Base-by-base conservation (phyloP, 2,329 filamentous ascomycete genomes). In the Macrophomina tecta region DNA sequence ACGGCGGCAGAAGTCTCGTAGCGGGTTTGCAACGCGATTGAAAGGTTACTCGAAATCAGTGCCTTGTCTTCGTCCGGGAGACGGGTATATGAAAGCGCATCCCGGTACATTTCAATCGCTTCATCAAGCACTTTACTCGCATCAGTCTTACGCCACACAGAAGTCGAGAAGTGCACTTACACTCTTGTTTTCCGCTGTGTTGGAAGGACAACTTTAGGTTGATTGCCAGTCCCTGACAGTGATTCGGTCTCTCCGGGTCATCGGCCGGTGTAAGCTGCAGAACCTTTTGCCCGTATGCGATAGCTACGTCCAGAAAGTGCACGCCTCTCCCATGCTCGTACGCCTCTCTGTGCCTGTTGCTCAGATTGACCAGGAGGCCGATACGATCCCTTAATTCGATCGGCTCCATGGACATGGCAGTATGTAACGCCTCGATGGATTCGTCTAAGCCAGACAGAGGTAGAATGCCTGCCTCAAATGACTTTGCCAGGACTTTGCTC, bases 381-480 rank as follows among this genome's bases (percentile, higher is more conserved):
- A 32, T 18, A 14, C 56, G 56, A 34, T 45, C 38, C 0, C 18
- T 14, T 3, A 11, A 30, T 18, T 32, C 56, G 11, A 18, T 7
- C 3, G 56, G 56, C 3, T n/a, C 9, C 18, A 45, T 61, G 5
- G 5, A 18, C 0, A 30, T 8, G 8, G 56, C 56, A 6, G 40
- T 61, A 5, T 45, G 56, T 14, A 61, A n/a, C 14, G 32, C 12
- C n/a, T 61, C 40, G 7, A 61, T 45, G 3, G 36, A 61, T 18
- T 61, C 56, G 40, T 61, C 56, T 14, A 61, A 48, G 1, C 7
- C 56, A 4, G 56, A 61, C 30, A 48, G 36, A 5, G 56, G 40
- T 7, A 61, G 3, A 16, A 61, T 11, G 6, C 28, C 56, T 5
- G 56, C 45, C 1, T 46, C 38, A 28, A n/a, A 11, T 18, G 2